These are phyloP conservation scores for Phytophthora megakarya DNA, from an alignment of 352 stramenopile genomes.

Conservation along the genomic window DNA sequence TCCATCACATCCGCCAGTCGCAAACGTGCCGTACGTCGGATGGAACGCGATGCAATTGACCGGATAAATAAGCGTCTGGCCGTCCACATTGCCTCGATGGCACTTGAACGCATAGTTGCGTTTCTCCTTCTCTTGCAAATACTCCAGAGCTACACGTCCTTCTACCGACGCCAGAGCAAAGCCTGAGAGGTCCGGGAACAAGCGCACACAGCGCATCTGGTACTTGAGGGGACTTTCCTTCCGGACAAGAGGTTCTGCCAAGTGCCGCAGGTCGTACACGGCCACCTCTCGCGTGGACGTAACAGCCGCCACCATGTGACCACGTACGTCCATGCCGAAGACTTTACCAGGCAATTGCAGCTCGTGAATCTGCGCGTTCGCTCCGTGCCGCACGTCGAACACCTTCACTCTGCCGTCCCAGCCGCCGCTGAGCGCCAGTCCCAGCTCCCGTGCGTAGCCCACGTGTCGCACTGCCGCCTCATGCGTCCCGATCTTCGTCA, in stretches of 20 bases:
- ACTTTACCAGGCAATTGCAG: slow-evolving; percentile 57
- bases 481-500: slow-evolving; percentile 46
- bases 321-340: slow-evolving; percentile 66
- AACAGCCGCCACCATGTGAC: slow-evolving; percentile 62
- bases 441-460: slow-evolving; percentile 63
- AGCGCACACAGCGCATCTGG: slow-evolving; percentile 90
- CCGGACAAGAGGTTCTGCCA: slow-evolving; percentile 58
- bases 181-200: slow-evolving; percentile 73
- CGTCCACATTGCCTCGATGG: slow-evolving; percentile 90
- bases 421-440: slow-evolving; percentile 59
- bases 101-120: slow-evolving; percentile 98
- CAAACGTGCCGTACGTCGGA: slow-evolving; percentile 93
- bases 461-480: slow-evolving; percentile 56
- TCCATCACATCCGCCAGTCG: slow-evolving; percentile 95
- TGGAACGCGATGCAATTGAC: slow-evolving; percentile 98
- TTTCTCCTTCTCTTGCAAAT: slow-evolving; percentile 83
- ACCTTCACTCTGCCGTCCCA: slow-evolving; percentile 73
- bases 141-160: slow-evolving; percentile 96
- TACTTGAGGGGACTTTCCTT: slow-evolving; percentile 89
- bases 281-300: slow-evolving; percentile 61
- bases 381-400: slow-evolving; percentile 70
- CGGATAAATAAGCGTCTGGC: slow-evolving; percentile 90
- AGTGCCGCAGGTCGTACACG: slow-evolving; percentile 88
- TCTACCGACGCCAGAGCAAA: slow-evolving; percentile 96
- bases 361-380: slow-evolving; percentile 54